Evolutionary conservation across 345 rosid species (phyloP), one percentile per base, ranked within the genome.

Genomic region (Garcia nutans): DNA sequence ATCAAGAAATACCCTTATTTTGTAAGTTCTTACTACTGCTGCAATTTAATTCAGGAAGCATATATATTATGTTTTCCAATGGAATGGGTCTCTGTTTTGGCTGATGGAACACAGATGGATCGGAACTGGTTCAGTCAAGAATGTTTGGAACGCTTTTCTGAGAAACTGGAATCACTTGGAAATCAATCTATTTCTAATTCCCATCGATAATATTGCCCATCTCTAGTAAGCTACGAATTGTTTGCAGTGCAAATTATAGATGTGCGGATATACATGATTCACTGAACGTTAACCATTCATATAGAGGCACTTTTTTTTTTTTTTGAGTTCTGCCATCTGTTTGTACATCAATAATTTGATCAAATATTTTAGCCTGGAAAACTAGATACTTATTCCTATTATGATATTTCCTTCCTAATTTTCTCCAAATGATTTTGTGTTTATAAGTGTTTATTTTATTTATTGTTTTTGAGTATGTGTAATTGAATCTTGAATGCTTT

Each of bases 71-170:
- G 50, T 23, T 15, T 61, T 28, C 62, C 24, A 26, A 63, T 64
- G 6, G 47, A 24, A 23, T 54, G 56, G 7, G 28, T 1, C 3
- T 10, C 41, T 15, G 50, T 23, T 59, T 44, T 63, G 64, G 52
- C 44, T 45, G 61, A 22, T 58, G 61, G 63, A 37, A 76, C 74
- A 70, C 89, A 92, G 93, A 83, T 92, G 97, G 74, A 65, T 45
- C 83, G 77, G 59, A 83, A 86, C 75, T 92, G 97, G 97, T 92
- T 92, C 80, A 73, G 73, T 63, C 84, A 76, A 62, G 75, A 87
- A 67, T 75, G 79, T 44, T 66, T 87, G 80, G 86, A 82, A 9
- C 33, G 50, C 47, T 90, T 87, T 57, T 81, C 85, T 58, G 75
- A 83, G 80, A 79, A 79, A 68, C 64, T 83, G 45, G 57, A 75